Evolutionary conservation across 2,329 filamentous ascomycete species (phyloP).

Genomic region (Tolypocladium guangdongense): DNA sequence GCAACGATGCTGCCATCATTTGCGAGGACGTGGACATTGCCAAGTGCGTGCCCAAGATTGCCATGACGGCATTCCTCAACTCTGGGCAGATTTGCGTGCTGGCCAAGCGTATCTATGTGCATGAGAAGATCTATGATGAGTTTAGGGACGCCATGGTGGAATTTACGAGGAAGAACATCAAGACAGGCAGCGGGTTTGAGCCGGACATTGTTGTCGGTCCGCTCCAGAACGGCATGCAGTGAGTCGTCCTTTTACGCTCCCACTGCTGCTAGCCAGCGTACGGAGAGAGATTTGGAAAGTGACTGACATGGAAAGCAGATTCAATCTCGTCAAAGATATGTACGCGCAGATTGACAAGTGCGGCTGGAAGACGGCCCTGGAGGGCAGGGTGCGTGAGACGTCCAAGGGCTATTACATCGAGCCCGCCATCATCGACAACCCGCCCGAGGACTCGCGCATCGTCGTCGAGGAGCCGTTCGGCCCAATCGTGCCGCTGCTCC

Average conservation of each 20-base stretch:
- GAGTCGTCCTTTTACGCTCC: constrained; percentile 6
- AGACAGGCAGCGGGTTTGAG: constrained; percentile 32
- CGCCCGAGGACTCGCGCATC: constrained; percentile 36
- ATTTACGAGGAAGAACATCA: constrained; percentile 32
- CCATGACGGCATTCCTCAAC: constrained; percentile 41
- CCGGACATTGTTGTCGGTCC: constrained; percentile 36
- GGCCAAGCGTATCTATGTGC: constrained; percentile 48
- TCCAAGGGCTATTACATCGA: constrained; percentile 10
- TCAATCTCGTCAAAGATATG: constrained; percentile 2
- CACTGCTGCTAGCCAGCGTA: too few relatives aligned
- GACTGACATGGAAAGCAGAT: background rate
- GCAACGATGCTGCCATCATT: constrained; percentile 6
- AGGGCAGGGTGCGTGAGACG: background rate
- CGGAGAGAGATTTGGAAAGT: too few relatives aligned
- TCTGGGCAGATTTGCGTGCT: constrained; percentile 24
- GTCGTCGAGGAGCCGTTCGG: constrained; percentile 39
- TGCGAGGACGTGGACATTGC: constrained; percentile 38
- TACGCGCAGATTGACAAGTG: background rate
- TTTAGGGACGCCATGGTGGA: constrained; percentile 36
- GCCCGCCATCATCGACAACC: constrained; percentile 9
- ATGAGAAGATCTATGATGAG: constrained; percentile 40
- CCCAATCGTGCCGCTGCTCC: constrained; percentile 53
- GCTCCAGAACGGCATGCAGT: constrained; percentile 51
- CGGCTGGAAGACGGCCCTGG: background rate
- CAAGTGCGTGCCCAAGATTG: constrained; percentile 21